Evolutionary conservation across 257 asterid species (phyloP), one percentile per base, ranked within the genome.

Genomic region (Gentiana dahurica): DNA sequence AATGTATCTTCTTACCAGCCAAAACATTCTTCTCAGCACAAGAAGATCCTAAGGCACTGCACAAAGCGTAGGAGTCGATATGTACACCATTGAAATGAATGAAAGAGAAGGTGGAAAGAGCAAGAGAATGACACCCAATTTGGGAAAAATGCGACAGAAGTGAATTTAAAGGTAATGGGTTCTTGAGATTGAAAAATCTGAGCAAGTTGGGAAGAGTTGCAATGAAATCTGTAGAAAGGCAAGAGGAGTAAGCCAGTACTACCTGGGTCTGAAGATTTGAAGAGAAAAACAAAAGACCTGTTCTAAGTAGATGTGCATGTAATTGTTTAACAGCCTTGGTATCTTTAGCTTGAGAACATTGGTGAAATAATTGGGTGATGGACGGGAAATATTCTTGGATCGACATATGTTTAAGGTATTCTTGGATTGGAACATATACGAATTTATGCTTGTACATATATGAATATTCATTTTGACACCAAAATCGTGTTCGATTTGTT

Each of bases 121-220:
- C 84, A 43, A 68, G 57, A 49, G 47, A 64, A 53, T 75, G 78
- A 11, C 56, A 67, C 57, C 94, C 94, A 32, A 59, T 47, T 68
- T 77, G 83, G 44, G 86, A 79, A 62, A 87, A 82, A 32, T 74
- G 83, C n/a, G 97, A 89, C 44, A 89, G 69, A 4, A 86, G 75
- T 39, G 87, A 73, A 69, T 83, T 82, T 48, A 86, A 83, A 12
- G 87, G 94, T 53, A 85, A 45, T 4, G 86, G 79, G 74, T 81
- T 89, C 55, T 48, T 63, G 71, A 65, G 77, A 57, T 64, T 63
- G 74, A 80, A 79, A 65, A 68, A 78, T 72, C 75, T 83, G 66
- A 76, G 63, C 67, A 81, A 77, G 48, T 55, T 63, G 58, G 75
- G 71, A 41, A 88, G 65, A 47, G 59, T 61, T 55, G 44, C 12